Percentiles rank a stretch among this genome's conserved stretches.
Evolutionary conservation across 148 eudicot genomes (phyloP).

Genomic region (Dysphania ambrosioides): DNA sequence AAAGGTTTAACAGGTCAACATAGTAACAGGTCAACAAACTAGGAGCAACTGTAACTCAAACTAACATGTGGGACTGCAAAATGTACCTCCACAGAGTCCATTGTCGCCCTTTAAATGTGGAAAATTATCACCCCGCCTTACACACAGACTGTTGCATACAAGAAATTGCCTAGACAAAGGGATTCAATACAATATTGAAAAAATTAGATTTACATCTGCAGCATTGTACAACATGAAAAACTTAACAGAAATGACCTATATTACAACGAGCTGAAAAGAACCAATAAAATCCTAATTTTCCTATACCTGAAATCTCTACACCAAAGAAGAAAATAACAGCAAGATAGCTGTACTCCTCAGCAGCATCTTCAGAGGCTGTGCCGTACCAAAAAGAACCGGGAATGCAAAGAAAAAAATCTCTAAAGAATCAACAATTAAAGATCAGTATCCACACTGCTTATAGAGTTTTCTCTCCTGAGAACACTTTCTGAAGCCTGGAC

Average conservation of each 20-base stretch:
- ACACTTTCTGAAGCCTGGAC: conserved; percentile 31
- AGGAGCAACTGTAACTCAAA: neutral
- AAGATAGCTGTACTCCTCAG: neutral
- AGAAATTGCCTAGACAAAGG: neutral
- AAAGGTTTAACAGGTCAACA: neutral
- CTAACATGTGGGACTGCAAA: too few relatives aligned
- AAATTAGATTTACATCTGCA: neutral
- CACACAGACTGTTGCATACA: neutral
- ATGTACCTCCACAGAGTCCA: too few relatives aligned
- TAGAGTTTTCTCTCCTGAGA: conserved; percentile 58
- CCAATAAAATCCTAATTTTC: conserved; percentile 7
- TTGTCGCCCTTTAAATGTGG: neutral
- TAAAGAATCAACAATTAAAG: conserved; percentile 3
- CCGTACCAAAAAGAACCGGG: conserved; percentile 1
- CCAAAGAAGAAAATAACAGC: conserved; percentile 5
- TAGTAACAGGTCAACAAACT: neutral
- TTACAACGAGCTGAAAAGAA: conserved; percentile 25
- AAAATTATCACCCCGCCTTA: too few relatives aligned
- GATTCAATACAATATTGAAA: neutral
- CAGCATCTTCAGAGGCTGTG: conserved; percentile 4
- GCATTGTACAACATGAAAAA: neutral
- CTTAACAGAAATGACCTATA: conserved; percentile 5
- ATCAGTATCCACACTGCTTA: conserved; percentile 56
- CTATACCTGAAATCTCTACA: conserved; percentile 15
- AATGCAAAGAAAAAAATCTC: neutral